phyloP scores from a whole-genome alignment of 106 monocot species.

The Allium sativum region DNA sequence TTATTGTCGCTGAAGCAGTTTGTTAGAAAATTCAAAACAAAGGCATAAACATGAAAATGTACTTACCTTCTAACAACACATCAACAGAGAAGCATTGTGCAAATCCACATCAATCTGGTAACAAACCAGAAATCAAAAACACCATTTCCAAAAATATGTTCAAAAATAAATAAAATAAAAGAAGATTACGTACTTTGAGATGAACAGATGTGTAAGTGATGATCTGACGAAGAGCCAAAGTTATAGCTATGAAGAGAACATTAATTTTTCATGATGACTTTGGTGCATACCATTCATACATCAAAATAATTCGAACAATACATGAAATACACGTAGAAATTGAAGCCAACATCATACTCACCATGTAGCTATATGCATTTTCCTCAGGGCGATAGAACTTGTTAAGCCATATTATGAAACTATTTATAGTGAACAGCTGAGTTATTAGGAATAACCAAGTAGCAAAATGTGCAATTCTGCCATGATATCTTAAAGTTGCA shows the following conservation, averaged over 20 bases:
- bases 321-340: constrained; percentile 36
- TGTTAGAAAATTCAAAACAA: too few relatives aligned
- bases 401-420: constrained; percentile 87
- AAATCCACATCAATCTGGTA: constrained; percentile 69
- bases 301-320: constrained; percentile 54
- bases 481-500: too few relatives aligned
- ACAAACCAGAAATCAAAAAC: constrained; percentile 26
- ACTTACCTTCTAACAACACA: constrained; percentile 60
- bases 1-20: too few relatives aligned
- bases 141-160: neutral
- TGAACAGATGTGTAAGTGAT: constrained; percentile 58
- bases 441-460: constrained; percentile 82
- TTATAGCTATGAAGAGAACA: constrained; percentile 81
- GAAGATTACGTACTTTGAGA: constrained; percentile 29
- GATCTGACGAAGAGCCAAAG: constrained; percentile 50
- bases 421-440: constrained; percentile 83
- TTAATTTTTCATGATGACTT: constrained; percentile 50
- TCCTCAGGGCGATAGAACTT: constrained; percentile 52
- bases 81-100: constrained; percentile 71
- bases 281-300: constrained; percentile 86
- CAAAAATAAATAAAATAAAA: neutral
- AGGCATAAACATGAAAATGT: too few relatives aligned
- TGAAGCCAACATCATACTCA: constrained; percentile 38
- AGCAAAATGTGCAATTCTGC: constrained; percentile 71
- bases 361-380: constrained; percentile 43